These are phyloP conservation scores for Colletotrichum limetticola DNA, from an alignment of 2,329 filamentous ascomycete species.

Conservation along the genomic window DNA sequence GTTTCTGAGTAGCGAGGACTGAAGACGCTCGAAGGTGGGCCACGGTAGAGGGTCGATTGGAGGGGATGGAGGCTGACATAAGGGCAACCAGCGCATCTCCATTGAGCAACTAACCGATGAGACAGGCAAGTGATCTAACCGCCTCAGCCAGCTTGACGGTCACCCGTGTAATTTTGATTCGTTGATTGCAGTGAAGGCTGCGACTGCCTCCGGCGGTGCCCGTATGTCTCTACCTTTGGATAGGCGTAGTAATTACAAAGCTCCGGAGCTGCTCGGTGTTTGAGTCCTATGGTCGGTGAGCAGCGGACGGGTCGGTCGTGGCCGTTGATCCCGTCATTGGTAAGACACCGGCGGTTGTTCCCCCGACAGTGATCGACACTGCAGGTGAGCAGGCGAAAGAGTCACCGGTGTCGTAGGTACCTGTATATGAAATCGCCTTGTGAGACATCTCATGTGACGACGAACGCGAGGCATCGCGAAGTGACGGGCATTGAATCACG, in stretches of 20 bases:
- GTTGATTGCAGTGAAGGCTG: neutral
- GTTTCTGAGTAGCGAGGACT: neutral
- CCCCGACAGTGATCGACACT: slow-evolving; percentile 22
- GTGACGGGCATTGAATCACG: neutral
- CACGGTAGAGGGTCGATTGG: neutral
- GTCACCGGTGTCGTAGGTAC: slow-evolving; percentile 12
- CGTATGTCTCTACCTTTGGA: neutral
- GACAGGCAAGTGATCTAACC: slow-evolving; percentile 2
- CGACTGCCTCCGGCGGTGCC: neutral
- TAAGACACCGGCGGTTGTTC: slow-evolving; percentile 9
- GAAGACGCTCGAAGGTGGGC: slow-evolving; percentile 9
- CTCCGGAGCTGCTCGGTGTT: slow-evolving; percentile 5
- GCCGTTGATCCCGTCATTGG: neutral
- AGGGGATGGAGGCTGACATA: slow-evolving; percentile 7
- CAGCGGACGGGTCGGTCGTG: neutral
- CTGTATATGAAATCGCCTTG: neutral
- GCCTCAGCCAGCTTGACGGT: slow-evolving; percentile 8
- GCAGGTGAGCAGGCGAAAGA: slow-evolving; percentile 27
- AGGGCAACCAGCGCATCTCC: neutral
- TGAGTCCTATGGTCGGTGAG: slow-evolving; percentile 2
- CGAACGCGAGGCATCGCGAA: neutral
- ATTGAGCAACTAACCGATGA: slow-evolving; percentile 13
- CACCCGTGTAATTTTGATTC: slow-evolving; percentile 16
- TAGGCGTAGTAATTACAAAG: neutral
- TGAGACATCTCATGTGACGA: slow-evolving; percentile 16